Conservation (phyloP, 78 protist species). For the Isochrysis galbana region DNA sequence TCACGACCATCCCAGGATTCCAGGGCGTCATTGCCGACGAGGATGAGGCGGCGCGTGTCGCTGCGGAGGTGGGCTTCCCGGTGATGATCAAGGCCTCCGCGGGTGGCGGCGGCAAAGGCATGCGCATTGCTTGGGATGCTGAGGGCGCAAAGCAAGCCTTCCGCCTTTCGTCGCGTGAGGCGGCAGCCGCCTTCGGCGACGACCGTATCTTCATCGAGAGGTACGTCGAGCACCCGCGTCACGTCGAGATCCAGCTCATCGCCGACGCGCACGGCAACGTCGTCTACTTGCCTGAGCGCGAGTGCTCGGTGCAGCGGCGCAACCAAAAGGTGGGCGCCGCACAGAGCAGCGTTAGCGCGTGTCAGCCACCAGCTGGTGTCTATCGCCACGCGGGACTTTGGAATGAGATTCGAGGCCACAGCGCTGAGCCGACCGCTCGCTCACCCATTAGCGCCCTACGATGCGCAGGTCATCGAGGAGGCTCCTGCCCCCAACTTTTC, state of each 20-base stretch:
- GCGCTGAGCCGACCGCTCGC: no score
- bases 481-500: conserved; percentile 41
- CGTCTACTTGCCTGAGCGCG: conserved; percentile 51
- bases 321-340: no score
- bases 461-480: no score
- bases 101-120: conserved; percentile 71
- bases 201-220: no score
- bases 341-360: no score
- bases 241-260: conserved; percentile 64
- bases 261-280: neutral
- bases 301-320: conserved; percentile 63
- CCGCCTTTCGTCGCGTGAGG: conserved; percentile 26
- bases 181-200: conserved; percentile 63
- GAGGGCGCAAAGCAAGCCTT: conserved; percentile 11
- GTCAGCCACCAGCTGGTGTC: no score
- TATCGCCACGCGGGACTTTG: no score
- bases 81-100: conserved; percentile 58
- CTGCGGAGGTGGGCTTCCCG: conserved; percentile 44
- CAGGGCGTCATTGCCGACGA: neutral
- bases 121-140: conserved; percentile 33
- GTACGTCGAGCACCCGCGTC: conserved; percentile 64
- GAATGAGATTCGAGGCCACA: no score
- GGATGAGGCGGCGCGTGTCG: conserved; percentile 46
- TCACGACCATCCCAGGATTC: neutral
- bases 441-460: no score